A percentile compares a stretch with the other conserved stretches of the same genome.
Conservation (phyloP, 345 rosid genomes). For the Xanthoceras sorbifolium region DNA sequence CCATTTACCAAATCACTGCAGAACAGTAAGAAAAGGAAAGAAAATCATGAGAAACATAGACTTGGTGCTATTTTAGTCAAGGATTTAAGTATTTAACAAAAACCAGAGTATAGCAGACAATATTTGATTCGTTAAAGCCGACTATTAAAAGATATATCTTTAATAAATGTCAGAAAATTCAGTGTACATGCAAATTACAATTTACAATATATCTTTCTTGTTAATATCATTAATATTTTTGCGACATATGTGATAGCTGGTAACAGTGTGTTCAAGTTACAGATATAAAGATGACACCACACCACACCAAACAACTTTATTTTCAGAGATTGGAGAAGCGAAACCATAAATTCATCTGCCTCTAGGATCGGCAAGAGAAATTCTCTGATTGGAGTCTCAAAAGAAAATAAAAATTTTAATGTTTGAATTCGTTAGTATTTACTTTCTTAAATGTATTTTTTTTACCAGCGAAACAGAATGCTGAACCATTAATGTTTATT, state of each 20-base stretch:
- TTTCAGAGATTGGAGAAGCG: not conserved
- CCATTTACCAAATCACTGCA: constrained; percentile 47
- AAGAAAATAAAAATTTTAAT: no score
- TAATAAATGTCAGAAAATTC: no score
- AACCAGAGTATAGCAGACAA: no score
- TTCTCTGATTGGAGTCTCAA: not conserved
- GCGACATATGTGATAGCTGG: not conserved
- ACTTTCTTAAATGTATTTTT: not conserved
- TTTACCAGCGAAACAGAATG: not conserved
- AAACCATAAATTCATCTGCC: not conserved
- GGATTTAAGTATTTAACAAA: not conserved
- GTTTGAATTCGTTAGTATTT: not conserved
- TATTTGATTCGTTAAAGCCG: no score
- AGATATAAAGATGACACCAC: not conserved
- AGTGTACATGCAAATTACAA: no score
- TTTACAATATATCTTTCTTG: no score
- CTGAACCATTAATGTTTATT: not conserved
- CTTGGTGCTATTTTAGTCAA: not conserved
- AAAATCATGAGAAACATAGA: not conserved
- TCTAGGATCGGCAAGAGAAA: not conserved
- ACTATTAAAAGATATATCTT: no score
- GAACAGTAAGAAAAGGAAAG: not conserved
- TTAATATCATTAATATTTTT: no score
- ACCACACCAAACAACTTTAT: not conserved
- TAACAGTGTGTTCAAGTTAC: not conserved